Percentiles rank a stretch among this genome's conserved stretches.
Conservation (phyloP, 1,284 basidiomycete genomes). For the Mycosarcoma maydis region DNA sequence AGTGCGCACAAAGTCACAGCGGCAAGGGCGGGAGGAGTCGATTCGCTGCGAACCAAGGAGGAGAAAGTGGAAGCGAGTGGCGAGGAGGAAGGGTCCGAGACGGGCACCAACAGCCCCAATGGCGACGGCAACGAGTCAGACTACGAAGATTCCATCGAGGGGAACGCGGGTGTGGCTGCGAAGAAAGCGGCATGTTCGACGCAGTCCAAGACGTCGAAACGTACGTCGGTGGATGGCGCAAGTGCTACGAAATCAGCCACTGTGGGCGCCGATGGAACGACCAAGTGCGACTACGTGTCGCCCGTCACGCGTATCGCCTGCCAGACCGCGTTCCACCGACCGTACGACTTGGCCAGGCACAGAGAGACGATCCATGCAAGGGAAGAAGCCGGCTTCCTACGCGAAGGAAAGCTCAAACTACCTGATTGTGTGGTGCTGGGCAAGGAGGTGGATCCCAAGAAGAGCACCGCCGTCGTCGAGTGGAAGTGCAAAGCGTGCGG, state of each 20-base stretch:
- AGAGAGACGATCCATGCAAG: constrained; percentile 64
- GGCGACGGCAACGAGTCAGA: constrained; percentile 37
- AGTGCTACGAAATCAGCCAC: constrained; percentile 5
- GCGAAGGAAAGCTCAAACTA: constrained; percentile 53
- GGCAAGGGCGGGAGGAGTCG: neutral
- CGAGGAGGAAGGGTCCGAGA: constrained; percentile 39
- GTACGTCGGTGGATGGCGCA: neutral
- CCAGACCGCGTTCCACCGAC: constrained; percentile 64
- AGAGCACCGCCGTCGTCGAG: constrained; percentile 60
- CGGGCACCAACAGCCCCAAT: constrained; percentile 17
- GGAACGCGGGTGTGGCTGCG: neutral
- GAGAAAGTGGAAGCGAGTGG: constrained; percentile 33
- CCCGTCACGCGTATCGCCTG: constrained; percentile 57
- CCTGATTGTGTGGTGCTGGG: constrained; percentile 63
- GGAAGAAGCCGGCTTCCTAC: constrained; percentile 60
- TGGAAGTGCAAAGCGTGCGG: constrained; percentile 64
- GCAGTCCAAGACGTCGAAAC: too few species aligned
- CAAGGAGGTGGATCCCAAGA: constrained; percentile 65
- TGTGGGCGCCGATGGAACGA: constrained; percentile 30
- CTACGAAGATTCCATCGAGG: constrained; percentile 35
- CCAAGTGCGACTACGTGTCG: constrained; percentile 64
- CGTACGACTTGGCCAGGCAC: constrained; percentile 65
- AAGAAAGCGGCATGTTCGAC: constrained; percentile 5
- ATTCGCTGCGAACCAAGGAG: constrained; percentile 5
- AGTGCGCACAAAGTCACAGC: too few species aligned